A percentile compares a stretch with the other conserved stretches of the same genome.
Evolutionary conservation across 1,284 basidiomycete genomes (phyloP).

Genomic region (Cryptococcus sp.): DNA sequence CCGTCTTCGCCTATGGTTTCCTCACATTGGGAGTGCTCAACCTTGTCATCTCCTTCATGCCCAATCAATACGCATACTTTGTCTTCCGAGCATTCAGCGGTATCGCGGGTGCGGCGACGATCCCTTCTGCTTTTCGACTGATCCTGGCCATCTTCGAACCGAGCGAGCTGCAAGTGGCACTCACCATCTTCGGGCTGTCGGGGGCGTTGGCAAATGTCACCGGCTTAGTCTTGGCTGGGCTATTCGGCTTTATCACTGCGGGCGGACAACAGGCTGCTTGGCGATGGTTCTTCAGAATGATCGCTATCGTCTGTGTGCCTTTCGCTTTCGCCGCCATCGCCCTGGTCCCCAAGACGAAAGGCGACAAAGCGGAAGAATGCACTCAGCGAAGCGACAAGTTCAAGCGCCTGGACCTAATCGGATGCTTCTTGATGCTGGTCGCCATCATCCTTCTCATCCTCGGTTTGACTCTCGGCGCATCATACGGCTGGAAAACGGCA

Average conservation of each 20-base stretch:
- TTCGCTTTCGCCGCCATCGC: slow-evolving; percentile 24
- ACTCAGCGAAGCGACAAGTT: slow-evolving; percentile 21
- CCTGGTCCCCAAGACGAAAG: slow-evolving; percentile 33
- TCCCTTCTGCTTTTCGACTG: slow-evolving; percentile 48
- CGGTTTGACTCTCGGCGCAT: slow-evolving; percentile 46
- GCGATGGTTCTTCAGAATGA: slow-evolving; percentile 51
- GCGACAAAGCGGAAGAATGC: slow-evolving; percentile 18
- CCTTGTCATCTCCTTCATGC: slow-evolving; percentile 41
- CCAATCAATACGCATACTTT: slow-evolving; percentile 42
- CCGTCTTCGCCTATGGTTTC: slow-evolving; percentile 38
- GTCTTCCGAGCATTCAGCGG: slow-evolving; percentile 41
- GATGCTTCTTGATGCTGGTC: slow-evolving; percentile 35
- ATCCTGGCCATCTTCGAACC: slow-evolving; percentile 44
- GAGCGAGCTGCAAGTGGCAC: slow-evolving; percentile 36
- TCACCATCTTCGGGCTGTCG: slow-evolving; percentile 45
- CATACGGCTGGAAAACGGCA: slow-evolving; percentile 43
- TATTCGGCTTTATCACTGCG: slow-evolving; percentile 49
- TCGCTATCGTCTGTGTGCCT: slow-evolving; percentile 33
- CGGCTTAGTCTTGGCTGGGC: slow-evolving; percentile 42
- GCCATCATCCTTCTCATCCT: slow-evolving; percentile 47
- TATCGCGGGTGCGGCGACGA: slow-evolving; percentile 37
- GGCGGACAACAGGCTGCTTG: slow-evolving; percentile 44
- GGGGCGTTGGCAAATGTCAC: slow-evolving; percentile 49
- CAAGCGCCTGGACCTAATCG: slow-evolving; percentile 44
- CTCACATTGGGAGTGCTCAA: slow-evolving; percentile 33